These are phyloP conservation scores for Neonectria sp. DNA, from an alignment of 2,329 filamentous ascomycete species.

Conservation along the genomic window DNA sequence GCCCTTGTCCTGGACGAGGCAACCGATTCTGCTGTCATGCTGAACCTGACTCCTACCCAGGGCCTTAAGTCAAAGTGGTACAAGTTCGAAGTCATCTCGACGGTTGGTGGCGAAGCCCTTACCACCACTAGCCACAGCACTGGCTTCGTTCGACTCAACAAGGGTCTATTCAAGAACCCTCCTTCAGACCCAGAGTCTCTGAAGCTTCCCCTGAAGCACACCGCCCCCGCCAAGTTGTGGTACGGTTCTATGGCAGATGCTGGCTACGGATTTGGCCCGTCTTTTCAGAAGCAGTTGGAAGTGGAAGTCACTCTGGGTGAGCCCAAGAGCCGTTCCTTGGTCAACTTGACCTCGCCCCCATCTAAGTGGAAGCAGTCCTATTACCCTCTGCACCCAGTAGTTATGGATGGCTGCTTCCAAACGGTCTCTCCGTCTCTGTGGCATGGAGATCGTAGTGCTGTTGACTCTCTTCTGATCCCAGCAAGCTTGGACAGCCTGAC, in stretches of 20 bases:
- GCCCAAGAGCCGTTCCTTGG: conserved; percentile 9
- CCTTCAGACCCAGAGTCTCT: background rate
- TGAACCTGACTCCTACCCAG: conserved; percentile 14
- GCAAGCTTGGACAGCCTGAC: conserved; percentile 12
- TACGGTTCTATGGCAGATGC: conserved; percentile 24
- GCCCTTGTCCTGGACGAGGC: conserved; percentile 25
- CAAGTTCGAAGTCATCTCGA: conserved; percentile 22
- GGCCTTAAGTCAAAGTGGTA: conserved; percentile 16
- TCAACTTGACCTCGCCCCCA: conserved; percentile 10
- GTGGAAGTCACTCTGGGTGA: conserved; percentile 21
- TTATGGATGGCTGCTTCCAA: conserved; percentile 30
- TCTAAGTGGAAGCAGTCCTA: conserved; percentile 25
- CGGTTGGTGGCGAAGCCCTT: conserved; percentile 7
- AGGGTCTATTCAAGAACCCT: conserved; percentile 10
- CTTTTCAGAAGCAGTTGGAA: conserved; percentile 26
- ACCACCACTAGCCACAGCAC: conserved; percentile 16
- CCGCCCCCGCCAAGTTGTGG: conserved; percentile 23
- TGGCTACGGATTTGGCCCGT: conserved; percentile 28
- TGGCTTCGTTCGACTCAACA: conserved; percentile 21
- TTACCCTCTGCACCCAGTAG: conserved; percentile 29
- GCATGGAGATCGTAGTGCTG: conserved; percentile 18
- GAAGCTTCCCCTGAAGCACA: conserved; percentile 16
- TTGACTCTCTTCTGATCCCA: conserved; percentile 20
- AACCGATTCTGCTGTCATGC: conserved; percentile 14
- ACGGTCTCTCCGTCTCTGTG: conserved; percentile 23